Percentiles rank a stretch among this genome's conserved stretches.
phyloP scores from a whole-genome alignment of 2,329 filamentous ascomycete genomes.

The Penicillium oxalicum region DNA sequence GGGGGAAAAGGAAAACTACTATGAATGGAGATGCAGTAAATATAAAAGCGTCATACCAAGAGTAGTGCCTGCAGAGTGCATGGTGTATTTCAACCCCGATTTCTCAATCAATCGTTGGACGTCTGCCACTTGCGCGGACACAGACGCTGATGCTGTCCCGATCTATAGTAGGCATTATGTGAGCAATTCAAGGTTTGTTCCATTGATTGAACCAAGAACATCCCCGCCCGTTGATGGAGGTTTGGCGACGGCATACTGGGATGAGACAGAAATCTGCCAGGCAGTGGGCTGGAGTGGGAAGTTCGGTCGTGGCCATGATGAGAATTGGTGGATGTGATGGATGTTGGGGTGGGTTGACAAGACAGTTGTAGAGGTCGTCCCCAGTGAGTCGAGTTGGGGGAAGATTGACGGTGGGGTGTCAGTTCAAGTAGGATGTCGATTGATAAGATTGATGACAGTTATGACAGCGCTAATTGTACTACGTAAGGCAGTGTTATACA shows the following conservation, averaged over 20 bases:
- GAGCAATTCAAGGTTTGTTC: background rate
- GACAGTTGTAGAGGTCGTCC: background rate
- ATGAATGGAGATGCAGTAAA: too few species aligned
- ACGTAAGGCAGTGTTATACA: too few species aligned
- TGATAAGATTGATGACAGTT: too few species aligned
- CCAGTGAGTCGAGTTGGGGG: too few species aligned
- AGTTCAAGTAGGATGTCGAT: background rate
- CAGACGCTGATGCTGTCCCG: slow-evolving; percentile 69
- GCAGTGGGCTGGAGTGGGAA: slow-evolving; percentile 63
- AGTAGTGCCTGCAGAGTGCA: slow-evolving; percentile 93
- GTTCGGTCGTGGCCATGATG: slow-evolving; percentile 21
- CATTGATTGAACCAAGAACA: background rate
- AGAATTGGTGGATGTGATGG: background rate
- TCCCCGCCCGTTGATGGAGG: too few species aligned
- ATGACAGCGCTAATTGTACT: too few species aligned
- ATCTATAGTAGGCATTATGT: slow-evolving; percentile 48
- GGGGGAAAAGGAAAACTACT: too few species aligned
- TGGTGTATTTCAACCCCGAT: slow-evolving; percentile 73
- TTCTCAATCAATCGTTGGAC: slow-evolving; percentile 79
- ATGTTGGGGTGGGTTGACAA: slow-evolving; percentile 1
- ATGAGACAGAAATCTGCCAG: slow-evolving; percentile 90
- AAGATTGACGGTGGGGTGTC: background rate
- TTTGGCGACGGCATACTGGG: slow-evolving; percentile 49
- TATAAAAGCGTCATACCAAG: slow-evolving; percentile 57
- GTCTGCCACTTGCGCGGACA: slow-evolving; percentile 77